Base-by-base conservation (phyloP, 2,329 filamentous ascomycete genomes). In the Aspergillus phoenicis region DNA sequence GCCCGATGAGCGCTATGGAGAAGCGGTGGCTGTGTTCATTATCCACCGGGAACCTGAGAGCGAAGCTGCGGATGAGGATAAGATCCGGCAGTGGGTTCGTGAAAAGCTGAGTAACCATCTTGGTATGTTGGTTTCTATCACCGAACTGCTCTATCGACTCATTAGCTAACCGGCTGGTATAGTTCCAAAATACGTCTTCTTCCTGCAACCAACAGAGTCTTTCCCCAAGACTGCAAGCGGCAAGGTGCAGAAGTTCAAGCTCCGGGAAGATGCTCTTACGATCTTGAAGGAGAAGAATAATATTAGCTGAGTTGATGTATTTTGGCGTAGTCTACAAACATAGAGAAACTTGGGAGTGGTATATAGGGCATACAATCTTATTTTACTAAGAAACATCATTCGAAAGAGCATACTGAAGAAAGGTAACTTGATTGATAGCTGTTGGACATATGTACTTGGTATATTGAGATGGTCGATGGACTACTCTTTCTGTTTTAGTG, bases 141-240 rank as follows among this genome's bases (percentile, higher is more conserved):
- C 11, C 30, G 8, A 11, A 11, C 4, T 5, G 6, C 30, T 17
- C n/a, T 10, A 20, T 43, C 3, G 38, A 20, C 15, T 17, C 17
- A 2, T 2, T 36, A 20, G 24, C 52, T 54, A 13, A 58, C 39
- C 45, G 20, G 8, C 38, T 33, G 7, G 7, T 13, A 13, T 58
- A 84, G 91, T 91, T 56, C 94, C 94, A 0, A 95, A 91, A 77
- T 87, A 94, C 73, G 85, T 98, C n/a, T 97, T 97, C 73, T 97
- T 91, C 85, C 82, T 91, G 8, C 49, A 60, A 3, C 68, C 70
- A 5, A 66, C 67, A 0, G 83, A 88, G 0, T 85, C 87, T n/a
- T 96, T 91, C 73, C 94, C 94, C 20, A 97, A 97, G 84, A 99
- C 95, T 38, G 91, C 93, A 5, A 97, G 92, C 74, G 94, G 94